Percentiles rank a stretch among this genome's conserved stretches.
Evolutionary conservation across 2,329 filamentous ascomycete species (phyloP).

Genomic region (Trichophyton benhamiae): DNA sequence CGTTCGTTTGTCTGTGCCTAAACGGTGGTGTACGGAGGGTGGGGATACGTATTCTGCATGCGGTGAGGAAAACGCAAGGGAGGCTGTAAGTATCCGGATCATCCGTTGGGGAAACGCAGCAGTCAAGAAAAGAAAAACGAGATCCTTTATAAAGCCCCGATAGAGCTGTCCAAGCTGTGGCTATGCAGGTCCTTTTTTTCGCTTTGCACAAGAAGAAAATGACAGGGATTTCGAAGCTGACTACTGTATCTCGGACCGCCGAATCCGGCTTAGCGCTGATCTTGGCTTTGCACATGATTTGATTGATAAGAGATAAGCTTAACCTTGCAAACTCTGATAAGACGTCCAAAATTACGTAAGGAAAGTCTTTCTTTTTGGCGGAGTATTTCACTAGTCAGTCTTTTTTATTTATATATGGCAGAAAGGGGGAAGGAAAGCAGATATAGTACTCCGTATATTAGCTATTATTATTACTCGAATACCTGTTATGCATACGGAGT

Average conservation of each 20-base stretch:
- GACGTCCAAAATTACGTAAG: neutral
- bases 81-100: neutral
- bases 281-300: neutral
- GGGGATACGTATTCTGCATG: neutral
- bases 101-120: neutral
- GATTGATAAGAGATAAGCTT: conserved; percentile 4
- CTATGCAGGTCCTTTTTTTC: neutral
- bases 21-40: neutral
- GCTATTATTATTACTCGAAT: too few relatives aligned
- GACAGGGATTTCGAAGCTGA: neutral
- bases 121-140: neutral
- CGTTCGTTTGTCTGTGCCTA: neutral
- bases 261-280: neutral
- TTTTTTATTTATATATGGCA: too few relatives aligned
- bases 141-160: neutral
- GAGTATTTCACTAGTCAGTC: too few relatives aligned
- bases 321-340: neutral
- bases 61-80: neutral
- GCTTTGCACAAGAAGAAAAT: neutral
- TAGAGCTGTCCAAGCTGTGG: neutral
- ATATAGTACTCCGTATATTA: too few relatives aligned
- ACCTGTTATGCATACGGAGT: too few relatives aligned
- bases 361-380: neutral
- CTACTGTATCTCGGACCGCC: neutral
- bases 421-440: too few relatives aligned